These are phyloP conservation scores for Narthecium ossifragum DNA, from an alignment of 106 monocot genomes.

Conservation along the genomic window DNA sequence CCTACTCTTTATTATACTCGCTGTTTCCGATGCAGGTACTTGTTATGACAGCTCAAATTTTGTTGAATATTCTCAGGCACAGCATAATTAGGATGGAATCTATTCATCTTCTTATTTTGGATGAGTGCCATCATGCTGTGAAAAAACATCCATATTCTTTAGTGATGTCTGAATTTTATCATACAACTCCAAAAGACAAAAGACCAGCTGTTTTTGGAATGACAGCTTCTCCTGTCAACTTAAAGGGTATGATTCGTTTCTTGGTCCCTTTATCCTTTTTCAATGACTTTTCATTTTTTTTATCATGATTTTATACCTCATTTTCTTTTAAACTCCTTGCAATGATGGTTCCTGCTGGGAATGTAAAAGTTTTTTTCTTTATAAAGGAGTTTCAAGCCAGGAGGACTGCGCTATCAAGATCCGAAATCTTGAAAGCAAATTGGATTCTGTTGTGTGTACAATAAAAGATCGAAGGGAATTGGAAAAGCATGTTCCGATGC, in stretches of 20 bases:
- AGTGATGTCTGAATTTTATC: constrained; percentile 99
- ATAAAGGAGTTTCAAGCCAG: constrained; percentile 90
- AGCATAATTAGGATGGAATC: constrained; percentile 97
- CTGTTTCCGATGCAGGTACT: constrained; percentile 71
- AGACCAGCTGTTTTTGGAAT: constrained; percentile 95
- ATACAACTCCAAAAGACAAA: constrained; percentile 92
- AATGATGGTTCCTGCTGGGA: neutral
- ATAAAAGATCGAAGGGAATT: constrained; percentile 93
- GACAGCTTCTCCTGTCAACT: constrained; percentile 99
- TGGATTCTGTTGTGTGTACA: constrained; percentile 96
- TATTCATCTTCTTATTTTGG: constrained; percentile 94
- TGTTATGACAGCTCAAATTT: constrained; percentile 99
- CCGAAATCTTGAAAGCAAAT: constrained; percentile 91
- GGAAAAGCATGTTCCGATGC: constrained; percentile 94
- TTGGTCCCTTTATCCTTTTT: neutral
- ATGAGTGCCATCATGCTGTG: constrained; percentile 99
- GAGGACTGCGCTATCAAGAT: constrained; percentile 99
- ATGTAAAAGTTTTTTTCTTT: neutral
- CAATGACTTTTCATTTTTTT: neutral
- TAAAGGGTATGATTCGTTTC: constrained; percentile 58
- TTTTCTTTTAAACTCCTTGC: neutral
- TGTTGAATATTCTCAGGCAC: constrained; percentile 97
- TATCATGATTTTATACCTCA: neutral
- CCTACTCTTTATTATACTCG: too few species aligned
- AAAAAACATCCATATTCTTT: constrained; percentile 99